Base-by-base conservation (phyloP, 495 filamentous ascomycete genomes). In the Podospora anserina region DNA sequence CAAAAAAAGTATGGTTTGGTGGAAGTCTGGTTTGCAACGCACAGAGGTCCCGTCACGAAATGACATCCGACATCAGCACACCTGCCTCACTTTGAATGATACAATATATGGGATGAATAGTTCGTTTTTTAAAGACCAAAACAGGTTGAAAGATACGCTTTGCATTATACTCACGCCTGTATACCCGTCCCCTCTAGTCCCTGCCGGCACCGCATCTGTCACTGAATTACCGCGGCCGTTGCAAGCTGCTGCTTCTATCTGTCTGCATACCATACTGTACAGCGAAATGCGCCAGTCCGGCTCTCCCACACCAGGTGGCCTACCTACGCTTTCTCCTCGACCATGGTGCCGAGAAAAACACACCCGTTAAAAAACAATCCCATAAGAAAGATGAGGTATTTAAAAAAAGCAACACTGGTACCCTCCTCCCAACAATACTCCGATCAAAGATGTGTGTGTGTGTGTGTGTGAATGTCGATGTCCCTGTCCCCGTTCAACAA, bases 221-320 rank as follows among this genome's bases (percentile, higher is more conserved):
- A 61, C 26, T 30, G 30, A 57, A 74, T 71, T 73, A 73, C 53
- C 71, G 30, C 34, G 58, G 67, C 68, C 63, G 64, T 62, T 70
- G 71, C 73, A 73, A 73, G 75, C 71, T 76, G 75, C 76, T 78
- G 71, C 73, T 79, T 49, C 39, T 49, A 49, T 49, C 77, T 77
- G 76, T 78, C 70, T 77, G 71, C 71, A 69, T 77, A 76, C 70
- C 75, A 64, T 78, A 76, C 71, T 73, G 71, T 69, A 69, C 70
- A 69, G 58, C 65, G 64, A 69, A 44, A 73, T 69, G 67, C 70
- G 65, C 65, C 59, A 68, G 66, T 64, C 65, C 19, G 16, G 39
- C 26, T 53, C 53, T 15, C 26, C 67, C 53, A 23, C 63, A 18
- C 67, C 49, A 34, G 30, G n/a, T 57, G 27, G 27, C 39, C 39